Evolutionary conservation across 139 green algal genomes (phyloP).

Genomic region (Chlamydomonas schloesseri): DNA sequence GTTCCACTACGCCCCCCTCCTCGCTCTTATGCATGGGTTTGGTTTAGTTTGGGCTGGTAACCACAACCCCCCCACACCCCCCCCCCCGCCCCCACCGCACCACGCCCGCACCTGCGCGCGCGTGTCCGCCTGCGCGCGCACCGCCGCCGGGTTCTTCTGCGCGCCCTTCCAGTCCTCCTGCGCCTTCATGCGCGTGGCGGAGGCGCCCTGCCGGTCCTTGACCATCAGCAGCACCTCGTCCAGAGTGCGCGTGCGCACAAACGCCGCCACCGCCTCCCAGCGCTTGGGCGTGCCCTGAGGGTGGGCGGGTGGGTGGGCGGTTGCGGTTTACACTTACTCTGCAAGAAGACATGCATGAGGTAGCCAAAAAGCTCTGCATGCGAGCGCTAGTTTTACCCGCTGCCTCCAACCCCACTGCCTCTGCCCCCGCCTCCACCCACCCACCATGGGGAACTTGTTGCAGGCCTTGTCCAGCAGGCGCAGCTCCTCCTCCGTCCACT

Average conservation of each 20-base stretch:
- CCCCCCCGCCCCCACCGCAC: too few species aligned
- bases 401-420: background rate
- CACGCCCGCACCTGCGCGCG: background rate
- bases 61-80: too few species aligned
- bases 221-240: constrained; percentile 92
- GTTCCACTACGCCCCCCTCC: too few species aligned
- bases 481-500: constrained; percentile 91
- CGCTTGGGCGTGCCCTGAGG: constrained; percentile 83
- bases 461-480: constrained; percentile 94
- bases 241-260: constrained; percentile 82
- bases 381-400: too few species aligned
- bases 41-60: too few species aligned
- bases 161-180: constrained; percentile 74
- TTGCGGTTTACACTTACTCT: too few species aligned
- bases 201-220: constrained; percentile 74
- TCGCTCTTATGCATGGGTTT: too few species aligned
- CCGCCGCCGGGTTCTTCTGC: constrained; percentile 72
- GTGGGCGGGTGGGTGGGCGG: too few species aligned
- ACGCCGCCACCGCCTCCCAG: constrained; percentile 83
- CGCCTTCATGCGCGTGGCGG: constrained; percentile 51
- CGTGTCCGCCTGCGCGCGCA: constrained; percentile 43
- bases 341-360: too few species aligned
- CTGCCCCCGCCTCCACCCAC: background rate
- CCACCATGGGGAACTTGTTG: constrained; percentile 88
- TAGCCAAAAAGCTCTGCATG: too few species aligned